Percentiles rank a stretch among this genome's conserved stretches.
Conservation (phyloP, 1,284 basidiomycete species). For the Rhodotorula sp. region DNA sequence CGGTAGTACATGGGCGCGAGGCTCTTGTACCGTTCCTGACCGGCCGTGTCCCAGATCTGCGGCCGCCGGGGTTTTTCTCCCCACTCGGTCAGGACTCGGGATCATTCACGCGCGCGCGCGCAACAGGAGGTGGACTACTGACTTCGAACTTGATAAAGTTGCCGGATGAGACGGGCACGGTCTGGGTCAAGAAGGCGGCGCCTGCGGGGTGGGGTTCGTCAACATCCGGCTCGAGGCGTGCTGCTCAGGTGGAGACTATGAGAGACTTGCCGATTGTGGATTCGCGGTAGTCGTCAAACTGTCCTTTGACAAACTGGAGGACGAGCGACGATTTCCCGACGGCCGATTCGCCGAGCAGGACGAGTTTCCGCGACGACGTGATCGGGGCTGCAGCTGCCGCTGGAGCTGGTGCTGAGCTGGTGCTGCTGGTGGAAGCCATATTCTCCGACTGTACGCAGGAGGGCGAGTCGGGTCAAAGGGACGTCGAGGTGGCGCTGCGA, state of each 20-base stretch:
- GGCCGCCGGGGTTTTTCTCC: no score
- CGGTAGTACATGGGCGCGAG: slow-evolving; percentile 89
- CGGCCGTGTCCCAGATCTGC: slow-evolving; percentile 88
- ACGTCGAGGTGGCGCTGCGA: neutral
- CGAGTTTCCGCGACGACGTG: slow-evolving; percentile 41
- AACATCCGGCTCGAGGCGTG: neutral
- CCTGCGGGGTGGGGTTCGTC: slow-evolving; percentile 14
- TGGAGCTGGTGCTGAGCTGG: slow-evolving; percentile 19
- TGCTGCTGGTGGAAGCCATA: neutral
- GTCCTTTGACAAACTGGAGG: slow-evolving; percentile 90
- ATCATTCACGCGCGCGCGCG: neutral
- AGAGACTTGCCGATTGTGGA: slow-evolving; percentile 91
- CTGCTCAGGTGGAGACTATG: neutral
- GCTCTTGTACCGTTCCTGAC: slow-evolving; percentile 91
- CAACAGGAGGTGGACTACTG: slow-evolving; percentile 20
- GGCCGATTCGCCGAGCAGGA: slow-evolving; percentile 75
- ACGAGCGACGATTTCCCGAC: slow-evolving; percentile 99
- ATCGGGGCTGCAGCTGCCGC: slow-evolving; percentile 13
- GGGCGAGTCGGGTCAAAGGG: slow-evolving; percentile 1
- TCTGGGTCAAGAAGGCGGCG: slow-evolving; percentile 60
- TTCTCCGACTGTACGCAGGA: slow-evolving; percentile 10
- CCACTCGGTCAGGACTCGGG: no score
- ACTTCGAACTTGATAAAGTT: slow-evolving; percentile 77
- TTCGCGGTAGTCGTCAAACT: slow-evolving; percentile 94
- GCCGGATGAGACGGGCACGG: slow-evolving; percentile 61